Percentiles rank a stretch among this genome's conserved stretches.
Conservation (phyloP, 2,329 filamentous ascomycete genomes). For the Truncatella angustata region DNA sequence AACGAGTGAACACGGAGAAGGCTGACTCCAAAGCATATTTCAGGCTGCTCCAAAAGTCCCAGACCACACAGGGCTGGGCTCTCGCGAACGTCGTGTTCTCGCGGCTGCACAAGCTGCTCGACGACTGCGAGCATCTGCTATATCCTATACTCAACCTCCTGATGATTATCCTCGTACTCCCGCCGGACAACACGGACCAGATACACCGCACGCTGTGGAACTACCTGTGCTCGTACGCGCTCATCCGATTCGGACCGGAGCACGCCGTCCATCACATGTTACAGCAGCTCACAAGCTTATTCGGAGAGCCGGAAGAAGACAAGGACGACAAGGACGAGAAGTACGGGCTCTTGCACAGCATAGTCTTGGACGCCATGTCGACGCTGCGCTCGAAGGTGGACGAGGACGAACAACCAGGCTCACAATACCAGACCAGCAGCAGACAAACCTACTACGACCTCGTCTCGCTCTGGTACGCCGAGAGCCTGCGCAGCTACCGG, state of each 20-base stretch:
- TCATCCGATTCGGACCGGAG: background rate
- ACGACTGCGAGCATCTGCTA: constrained; percentile 9
- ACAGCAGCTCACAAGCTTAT: background rate
- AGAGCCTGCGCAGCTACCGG: background rate
- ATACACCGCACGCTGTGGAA: constrained; percentile 3
- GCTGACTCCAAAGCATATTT: constrained; percentile 19
- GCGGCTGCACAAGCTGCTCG: constrained; percentile 21
- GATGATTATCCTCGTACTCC: constrained; percentile 1
- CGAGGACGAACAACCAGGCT: background rate
- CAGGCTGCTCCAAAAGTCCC: constrained; percentile 20
- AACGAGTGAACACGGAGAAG: no score
- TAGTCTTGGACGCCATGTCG: background rate
- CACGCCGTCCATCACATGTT: background rate
- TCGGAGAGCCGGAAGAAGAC: background rate
- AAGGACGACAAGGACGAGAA: background rate
- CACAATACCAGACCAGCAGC: background rate
- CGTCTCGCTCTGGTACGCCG: background rate
- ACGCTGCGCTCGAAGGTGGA: background rate
- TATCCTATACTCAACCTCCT: constrained; percentile 7
- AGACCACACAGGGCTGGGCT: constrained; percentile 18
- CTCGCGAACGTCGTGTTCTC: constrained; percentile 22
- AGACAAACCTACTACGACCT: background rate
- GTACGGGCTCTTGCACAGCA: background rate
- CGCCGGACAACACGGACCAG: background rate
- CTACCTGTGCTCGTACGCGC: background rate